phyloP scores from a whole-genome alignment of 2,329 filamentous ascomycete species.

The Fusarium compactum region DNA sequence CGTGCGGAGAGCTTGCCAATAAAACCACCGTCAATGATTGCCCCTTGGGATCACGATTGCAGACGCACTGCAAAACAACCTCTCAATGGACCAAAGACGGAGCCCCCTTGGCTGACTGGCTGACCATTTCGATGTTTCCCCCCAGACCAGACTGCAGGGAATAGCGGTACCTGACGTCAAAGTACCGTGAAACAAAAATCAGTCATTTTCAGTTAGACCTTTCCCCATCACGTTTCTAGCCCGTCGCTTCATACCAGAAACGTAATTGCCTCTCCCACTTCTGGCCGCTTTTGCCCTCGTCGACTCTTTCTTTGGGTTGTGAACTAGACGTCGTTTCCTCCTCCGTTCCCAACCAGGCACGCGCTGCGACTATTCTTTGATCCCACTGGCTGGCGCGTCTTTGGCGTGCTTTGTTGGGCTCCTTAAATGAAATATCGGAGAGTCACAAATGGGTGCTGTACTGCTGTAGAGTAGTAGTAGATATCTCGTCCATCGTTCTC shows the following conservation, averaged over 20 bases:
- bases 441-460: constrained; percentile 4
- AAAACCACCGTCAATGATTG: constrained; percentile 22
- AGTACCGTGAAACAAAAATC: constrained; percentile 41
- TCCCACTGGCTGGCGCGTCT: constrained; percentile 24
- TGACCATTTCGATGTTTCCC: constrained; percentile 35
- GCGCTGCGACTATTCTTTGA: constrained; percentile 34
- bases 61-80: constrained; percentile 23
- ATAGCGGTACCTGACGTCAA: constrained; percentile 29
- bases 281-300: constrained; percentile 45
- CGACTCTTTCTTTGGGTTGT: constrained; percentile 40
- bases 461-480: not conserved
- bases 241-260: constrained; percentile 43
- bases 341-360: constrained; percentile 39
- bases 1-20: constrained; percentile 15
- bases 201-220: constrained; percentile 38
- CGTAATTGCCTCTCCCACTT: constrained; percentile 45
- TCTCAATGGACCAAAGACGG: constrained; percentile 7
- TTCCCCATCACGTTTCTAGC: constrained; percentile 43
- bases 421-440: not conserved
- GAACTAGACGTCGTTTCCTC: constrained; percentile 29
- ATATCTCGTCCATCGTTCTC: not conserved
- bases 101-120: constrained; percentile 22
- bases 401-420: constrained; percentile 17
- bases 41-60: constrained; percentile 30
- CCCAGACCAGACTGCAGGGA: constrained; percentile 1